phyloP scores from a whole-genome alignment of 2,329 filamentous ascomycete genomes.

The Neofusicoccum ribis region DNA sequence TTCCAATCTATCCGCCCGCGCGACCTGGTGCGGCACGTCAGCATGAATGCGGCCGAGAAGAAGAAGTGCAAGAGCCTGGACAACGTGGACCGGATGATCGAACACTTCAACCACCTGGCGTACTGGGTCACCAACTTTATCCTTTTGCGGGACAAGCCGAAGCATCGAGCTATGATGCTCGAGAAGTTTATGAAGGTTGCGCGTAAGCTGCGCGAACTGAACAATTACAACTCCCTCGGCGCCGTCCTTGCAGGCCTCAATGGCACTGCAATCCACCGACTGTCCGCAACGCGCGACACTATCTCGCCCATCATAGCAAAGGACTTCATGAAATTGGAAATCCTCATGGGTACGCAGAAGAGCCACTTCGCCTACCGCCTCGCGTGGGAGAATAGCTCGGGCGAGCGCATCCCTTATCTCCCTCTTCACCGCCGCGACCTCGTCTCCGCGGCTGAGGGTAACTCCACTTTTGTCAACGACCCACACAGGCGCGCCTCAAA shows the following conservation, averaged over 20 bases:
- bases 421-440: slow-evolving; percentile 87
- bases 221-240: slow-evolving; percentile 97
- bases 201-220: slow-evolving; percentile 77
- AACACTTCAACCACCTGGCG: slow-evolving; percentile 67
- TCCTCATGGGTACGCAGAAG: slow-evolving; percentile 91
- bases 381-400: slow-evolving; percentile 92
- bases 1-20: slow-evolving; percentile 92
- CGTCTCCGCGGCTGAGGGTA: slow-evolving; percentile 89
- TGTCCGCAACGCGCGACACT: slow-evolving; percentile 75
- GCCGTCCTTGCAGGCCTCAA: slow-evolving; percentile 92
- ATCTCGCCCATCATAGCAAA: slow-evolving; percentile 72
- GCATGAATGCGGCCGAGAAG: slow-evolving; percentile 68
- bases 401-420: slow-evolving; percentile 89
- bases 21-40: slow-evolving; percentile 90
- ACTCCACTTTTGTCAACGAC: slow-evolving; percentile 77
- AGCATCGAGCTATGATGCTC: slow-evolving; percentile 85
- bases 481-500: slow-evolving; percentile 24
- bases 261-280: slow-evolving; percentile 79
- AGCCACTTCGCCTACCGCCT: slow-evolving; percentile 94
- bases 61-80: slow-evolving; percentile 74
- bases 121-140: slow-evolving; percentile 57
- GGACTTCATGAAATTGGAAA: slow-evolving; percentile 82
- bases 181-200: slow-evolving; percentile 97
- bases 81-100: slow-evolving; percentile 92
- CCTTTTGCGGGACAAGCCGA: slow-evolving; percentile 89